Evolutionary conservation across 441 rosid genomes (phyloP).

Genomic region (Euphorbia celastroides): DNA sequence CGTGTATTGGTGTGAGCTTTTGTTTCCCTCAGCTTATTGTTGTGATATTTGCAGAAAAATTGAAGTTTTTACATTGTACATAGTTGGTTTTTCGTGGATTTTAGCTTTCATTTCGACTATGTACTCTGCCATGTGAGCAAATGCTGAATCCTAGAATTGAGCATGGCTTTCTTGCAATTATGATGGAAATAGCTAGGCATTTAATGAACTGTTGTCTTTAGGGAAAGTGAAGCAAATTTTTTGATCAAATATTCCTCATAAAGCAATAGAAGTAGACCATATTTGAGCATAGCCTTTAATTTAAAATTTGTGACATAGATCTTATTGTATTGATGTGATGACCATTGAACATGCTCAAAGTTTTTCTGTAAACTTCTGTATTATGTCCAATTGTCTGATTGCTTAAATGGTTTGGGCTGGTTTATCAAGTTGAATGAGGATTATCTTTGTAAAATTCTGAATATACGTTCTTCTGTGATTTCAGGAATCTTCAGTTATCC

Average conservation of each 20-base stretch:
- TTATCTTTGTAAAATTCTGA: slow-evolving; percentile 4
- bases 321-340: neutral
- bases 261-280: neutral
- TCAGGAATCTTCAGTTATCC: slow-evolving; percentile 18
- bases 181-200: neutral
- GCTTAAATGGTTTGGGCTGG: neutral
- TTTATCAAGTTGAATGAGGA: neutral
- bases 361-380: neutral
- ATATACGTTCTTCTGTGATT: slow-evolving; percentile 1
- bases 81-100: neutral
- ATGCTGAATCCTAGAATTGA: neutral
- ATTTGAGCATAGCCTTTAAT: neutral
- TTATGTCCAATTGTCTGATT: neutral
- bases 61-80: neutral
- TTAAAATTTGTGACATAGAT: neutral
- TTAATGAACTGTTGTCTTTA: neutral
- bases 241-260: neutral
- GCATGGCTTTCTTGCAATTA: neutral
- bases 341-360: neutral
- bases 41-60: neutral
- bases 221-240: neutral
- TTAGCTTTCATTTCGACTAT: neutral
- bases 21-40: neutral
- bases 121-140: neutral
- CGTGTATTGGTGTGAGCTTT: neutral